phyloP scores from a whole-genome alignment of 108 stramenopile genomes.

The Cyclostephanos tholiformis region DNA sequence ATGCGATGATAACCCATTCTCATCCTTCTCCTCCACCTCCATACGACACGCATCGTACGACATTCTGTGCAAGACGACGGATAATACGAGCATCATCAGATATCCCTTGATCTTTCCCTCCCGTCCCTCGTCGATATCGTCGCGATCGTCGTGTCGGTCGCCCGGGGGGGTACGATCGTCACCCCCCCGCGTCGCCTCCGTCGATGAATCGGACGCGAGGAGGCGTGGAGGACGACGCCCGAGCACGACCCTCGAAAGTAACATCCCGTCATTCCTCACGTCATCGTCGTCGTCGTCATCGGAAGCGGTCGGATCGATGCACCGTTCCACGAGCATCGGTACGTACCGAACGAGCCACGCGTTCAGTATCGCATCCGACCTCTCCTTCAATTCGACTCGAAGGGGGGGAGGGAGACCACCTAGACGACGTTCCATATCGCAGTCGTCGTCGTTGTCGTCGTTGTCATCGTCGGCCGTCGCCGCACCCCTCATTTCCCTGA shows the following conservation, averaged over 20 bases:
- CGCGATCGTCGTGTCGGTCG: not conserved
- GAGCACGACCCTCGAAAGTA: no score
- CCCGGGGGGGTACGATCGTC: slow-evolving; percentile 17
- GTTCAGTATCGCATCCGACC: not conserved
- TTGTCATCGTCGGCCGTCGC: no score
- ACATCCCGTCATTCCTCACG: not conserved
- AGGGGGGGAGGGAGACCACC: not conserved
- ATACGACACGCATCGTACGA: slow-evolving; percentile 29
- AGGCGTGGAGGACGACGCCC: no score
- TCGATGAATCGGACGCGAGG: no score
- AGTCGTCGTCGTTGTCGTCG: not conserved
- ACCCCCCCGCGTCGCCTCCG: not conserved
- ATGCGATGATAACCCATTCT: slow-evolving; percentile 8
- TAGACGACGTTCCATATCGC: not conserved
- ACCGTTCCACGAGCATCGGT: not conserved
- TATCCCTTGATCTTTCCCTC: slow-evolving; percentile 76
- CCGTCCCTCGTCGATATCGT: slow-evolving; percentile 19
- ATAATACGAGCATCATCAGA: slow-evolving; percentile 57
- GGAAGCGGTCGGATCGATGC: not conserved
- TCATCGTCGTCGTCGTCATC: not conserved
- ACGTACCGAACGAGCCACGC: not conserved
- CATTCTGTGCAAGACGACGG: slow-evolving; percentile 45
- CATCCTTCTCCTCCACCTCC: not conserved
- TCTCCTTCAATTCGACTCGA: not conserved
- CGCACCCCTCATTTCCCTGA: slow-evolving; percentile 6